Evolutionary conservation across 2,329 filamentous ascomycete genomes (phyloP).

Genomic region (Microdochium nivale): DNA sequence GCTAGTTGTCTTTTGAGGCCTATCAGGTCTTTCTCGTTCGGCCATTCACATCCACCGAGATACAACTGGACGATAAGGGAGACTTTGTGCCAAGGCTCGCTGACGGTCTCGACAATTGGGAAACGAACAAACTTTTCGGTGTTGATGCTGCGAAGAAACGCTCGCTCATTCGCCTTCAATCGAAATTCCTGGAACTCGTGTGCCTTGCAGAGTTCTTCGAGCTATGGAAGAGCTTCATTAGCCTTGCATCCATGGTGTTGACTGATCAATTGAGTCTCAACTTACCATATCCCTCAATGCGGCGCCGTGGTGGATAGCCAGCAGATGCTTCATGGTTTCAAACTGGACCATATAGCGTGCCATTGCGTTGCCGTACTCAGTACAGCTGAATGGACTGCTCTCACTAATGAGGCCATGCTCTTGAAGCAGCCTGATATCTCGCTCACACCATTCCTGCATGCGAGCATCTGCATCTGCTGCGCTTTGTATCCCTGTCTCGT

Average conservation of each 20-base stretch:
- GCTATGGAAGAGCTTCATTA: constrained; percentile 34
- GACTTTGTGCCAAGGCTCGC: constrained; percentile 62
- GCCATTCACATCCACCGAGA: constrained; percentile 57
- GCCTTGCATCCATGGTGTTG: no score
- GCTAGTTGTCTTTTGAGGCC: constrained; percentile 47
- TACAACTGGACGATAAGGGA: constrained; percentile 70
- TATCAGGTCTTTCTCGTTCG: constrained; percentile 45
- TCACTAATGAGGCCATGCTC: constrained; percentile 47
- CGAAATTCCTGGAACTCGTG: constrained; percentile 66
- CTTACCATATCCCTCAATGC: constrained; percentile 61
- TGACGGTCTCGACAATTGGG: constrained; percentile 60
- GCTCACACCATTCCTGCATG: constrained; percentile 62
- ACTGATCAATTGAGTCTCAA: no score
- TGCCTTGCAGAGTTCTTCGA: constrained; percentile 58
- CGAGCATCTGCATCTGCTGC: constrained; percentile 48
- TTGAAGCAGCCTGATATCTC: constrained; percentile 57
- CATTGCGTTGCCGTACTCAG: constrained; percentile 72
- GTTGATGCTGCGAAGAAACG: constrained; percentile 64
- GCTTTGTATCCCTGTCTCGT: constrained; percentile 44
- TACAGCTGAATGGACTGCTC: constrained; percentile 45
- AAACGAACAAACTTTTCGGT: constrained; percentile 59
- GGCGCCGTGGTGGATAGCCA: constrained; percentile 51
- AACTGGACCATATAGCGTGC: constrained; percentile 74
- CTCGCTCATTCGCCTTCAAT: constrained; percentile 61
- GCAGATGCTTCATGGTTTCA: constrained; percentile 66